Evolutionary conservation across 2,329 filamentous ascomycete species (phyloP), one percentile per base, ranked within the genome.

Genomic region (Dichotomopilus funicola): DNA sequence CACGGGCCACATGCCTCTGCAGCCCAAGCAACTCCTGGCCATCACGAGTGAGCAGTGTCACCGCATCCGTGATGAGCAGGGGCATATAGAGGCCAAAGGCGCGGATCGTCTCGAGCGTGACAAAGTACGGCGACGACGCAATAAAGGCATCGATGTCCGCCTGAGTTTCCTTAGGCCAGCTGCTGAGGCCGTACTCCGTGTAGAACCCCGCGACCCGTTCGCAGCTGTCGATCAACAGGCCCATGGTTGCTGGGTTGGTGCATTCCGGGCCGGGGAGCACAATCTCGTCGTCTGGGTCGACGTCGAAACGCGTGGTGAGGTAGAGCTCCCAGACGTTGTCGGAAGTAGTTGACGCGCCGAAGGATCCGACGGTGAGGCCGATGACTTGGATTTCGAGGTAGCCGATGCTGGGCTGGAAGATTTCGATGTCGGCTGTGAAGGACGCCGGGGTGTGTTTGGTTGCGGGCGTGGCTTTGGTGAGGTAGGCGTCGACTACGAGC

Each of bases 211-310:
- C 68, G 4, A 75, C 70, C 9, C 69, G 65, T 12, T 68, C 63
- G 50, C 70, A 73, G 48, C 65, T 70, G 60, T 75, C 70, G 4
- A 65, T 49, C 0, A 75, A 60, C 3, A 65, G 58, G 2, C 56
- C 57, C 13, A 62, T 66, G 1, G 59, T 52, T 0, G 19, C 45
- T 8, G 50, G 50, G 0, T 53, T 33, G 1, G 41, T 58, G 4
- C 50, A 27, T 27, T 27, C 27, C 11, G 55, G 9, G 2, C 61
- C 50, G 1, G 56, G 47, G 0, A 48, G 49, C 3, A 71, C 57
- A 11, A 77, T 71, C 43, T 70, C 67, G 36, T 73, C 65, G 10
- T 72, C 72, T 0, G 74, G 73, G 47, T 76, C 73, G 4, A 73
- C 31, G n/a, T 73, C 69, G 55, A 70, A 60, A 4, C 62, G 61